phyloP scores from a whole-genome alignment of 1,284 basidiomycete species.

The Anthracocystis panici-leucophaei region DNA sequence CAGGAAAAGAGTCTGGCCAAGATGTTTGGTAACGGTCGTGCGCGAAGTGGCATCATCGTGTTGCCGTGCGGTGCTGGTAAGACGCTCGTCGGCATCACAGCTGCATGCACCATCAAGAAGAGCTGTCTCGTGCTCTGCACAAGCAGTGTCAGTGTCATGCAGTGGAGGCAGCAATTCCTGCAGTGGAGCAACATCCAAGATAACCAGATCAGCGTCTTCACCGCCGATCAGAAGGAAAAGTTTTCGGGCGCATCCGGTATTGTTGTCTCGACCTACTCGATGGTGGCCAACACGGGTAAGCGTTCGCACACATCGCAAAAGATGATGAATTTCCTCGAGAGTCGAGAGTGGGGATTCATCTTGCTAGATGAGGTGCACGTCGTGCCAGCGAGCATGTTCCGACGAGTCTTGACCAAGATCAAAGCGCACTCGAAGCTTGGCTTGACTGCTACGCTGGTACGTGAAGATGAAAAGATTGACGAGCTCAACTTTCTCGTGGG shows the following conservation, averaged over 20 bases:
- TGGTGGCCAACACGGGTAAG: conserved; percentile 70
- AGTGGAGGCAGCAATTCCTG: conserved; percentile 68
- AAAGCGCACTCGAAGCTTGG: conserved; percentile 69
- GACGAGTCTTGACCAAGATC: conserved; percentile 69
- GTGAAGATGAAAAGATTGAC: conserved; percentile 98
- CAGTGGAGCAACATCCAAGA: conserved; percentile 70
- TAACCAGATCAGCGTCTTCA: conserved; percentile 68
- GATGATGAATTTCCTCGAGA: conserved; percentile 70
- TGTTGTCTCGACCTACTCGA: conserved; percentile 69
- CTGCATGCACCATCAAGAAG: conserved; percentile 99
- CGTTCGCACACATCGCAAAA: conserved; percentile 69
- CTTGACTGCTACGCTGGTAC: conserved; percentile 82
- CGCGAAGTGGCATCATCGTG: conserved; percentile 91
- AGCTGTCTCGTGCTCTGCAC: conserved; percentile 93
- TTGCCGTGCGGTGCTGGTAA: conserved; percentile 98
- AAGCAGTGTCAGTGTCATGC: conserved; percentile 69
- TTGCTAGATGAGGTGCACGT: conserved; percentile 69
- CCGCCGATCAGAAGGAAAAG: conserved; percentile 68
- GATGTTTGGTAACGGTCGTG: conserved; percentile 69
- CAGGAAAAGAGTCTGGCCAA: conserved; percentile 69
- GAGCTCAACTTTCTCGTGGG: conserved; percentile 99
- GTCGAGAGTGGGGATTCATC: conserved; percentile 69
- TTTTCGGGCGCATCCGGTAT: conserved; percentile 68
- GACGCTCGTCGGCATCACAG: conserved; percentile 97
- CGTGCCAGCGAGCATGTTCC: conserved; percentile 69